Conservation (phyloP, 768 basidiomycete genomes). For the Favolaschia claudopus region DNA sequence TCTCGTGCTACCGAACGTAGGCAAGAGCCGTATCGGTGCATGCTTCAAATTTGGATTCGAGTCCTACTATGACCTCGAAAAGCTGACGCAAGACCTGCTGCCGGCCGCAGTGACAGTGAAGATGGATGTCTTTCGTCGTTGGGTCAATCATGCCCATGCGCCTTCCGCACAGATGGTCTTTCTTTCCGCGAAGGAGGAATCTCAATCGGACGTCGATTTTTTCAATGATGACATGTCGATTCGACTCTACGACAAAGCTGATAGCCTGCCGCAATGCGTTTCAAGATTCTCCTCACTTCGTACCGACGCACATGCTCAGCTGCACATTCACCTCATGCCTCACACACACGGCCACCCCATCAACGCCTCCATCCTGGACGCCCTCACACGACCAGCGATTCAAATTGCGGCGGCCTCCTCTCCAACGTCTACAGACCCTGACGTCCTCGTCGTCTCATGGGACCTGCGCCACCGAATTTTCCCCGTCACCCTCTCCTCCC, state of each 20-base stretch:
- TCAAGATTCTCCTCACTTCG: conserved; percentile 10
- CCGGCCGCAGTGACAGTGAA: conserved; percentile 34
- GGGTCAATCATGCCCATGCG: conserved; percentile 41
- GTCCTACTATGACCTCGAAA: conserved; percentile 55
- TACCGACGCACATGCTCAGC: conserved; percentile 10
- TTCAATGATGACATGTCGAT: conserved; percentile 13
- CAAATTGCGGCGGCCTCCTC: not conserved
- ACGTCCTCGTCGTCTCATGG: conserved; percentile 63
- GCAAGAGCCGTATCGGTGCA: conserved; percentile 58
- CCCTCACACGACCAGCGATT: conserved; percentile 19
- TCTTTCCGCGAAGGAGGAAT: conserved; percentile 31
- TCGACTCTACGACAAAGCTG: conserved; percentile 5
- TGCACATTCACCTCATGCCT: conserved; percentile 14
- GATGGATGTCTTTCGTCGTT: conserved; percentile 47
- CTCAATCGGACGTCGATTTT: not conserved
- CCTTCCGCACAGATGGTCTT: conserved; percentile 48
- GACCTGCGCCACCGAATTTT: conserved; percentile 58
- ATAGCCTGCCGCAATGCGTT: conserved; percentile 15
- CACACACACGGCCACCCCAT: conserved; percentile 2
- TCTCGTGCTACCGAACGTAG: conserved; percentile 68
- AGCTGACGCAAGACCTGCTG: conserved; percentile 19
- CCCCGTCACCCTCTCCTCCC: conserved; percentile 22
- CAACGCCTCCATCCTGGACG: conserved; percentile 27
- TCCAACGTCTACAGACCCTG: conserved; percentile 31
- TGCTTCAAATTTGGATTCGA: conserved; percentile 59